phyloP scores from a whole-genome alignment of 495 filamentous ascomycete genomes.

The Chaetomidium leptoderma region DNA sequence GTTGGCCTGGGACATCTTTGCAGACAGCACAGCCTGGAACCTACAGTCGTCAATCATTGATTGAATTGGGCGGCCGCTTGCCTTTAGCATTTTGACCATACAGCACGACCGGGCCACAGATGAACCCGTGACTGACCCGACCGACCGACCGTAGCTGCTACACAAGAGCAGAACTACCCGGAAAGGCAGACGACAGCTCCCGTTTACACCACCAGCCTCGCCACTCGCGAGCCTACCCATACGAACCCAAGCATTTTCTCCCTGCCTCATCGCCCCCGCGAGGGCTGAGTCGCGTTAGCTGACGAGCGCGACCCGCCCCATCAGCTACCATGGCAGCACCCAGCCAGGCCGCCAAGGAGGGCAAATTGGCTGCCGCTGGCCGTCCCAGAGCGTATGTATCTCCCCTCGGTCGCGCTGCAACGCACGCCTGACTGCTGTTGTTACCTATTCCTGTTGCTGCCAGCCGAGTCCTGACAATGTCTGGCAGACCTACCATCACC shows the following conservation, averaged over 20 bases:
- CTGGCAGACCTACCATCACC: slow-evolving; percentile 60
- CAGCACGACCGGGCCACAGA: slow-evolving; percentile 4
- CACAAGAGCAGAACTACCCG: too few species aligned
- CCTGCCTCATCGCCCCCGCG: slow-evolving; percentile 13
- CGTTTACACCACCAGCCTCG: slow-evolving; percentile 7
- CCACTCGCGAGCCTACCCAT: slow-evolving; percentile 10
- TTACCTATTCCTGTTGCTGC: background rate
- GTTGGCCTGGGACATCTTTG: too few species aligned
- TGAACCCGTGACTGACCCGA: slow-evolving; percentile 9
- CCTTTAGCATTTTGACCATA: background rate
- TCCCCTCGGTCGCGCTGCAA: background rate
- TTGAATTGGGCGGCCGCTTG: background rate
- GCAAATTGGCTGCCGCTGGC: slow-evolving; percentile 20
- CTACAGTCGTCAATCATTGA: too few species aligned
- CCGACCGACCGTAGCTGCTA: slow-evolving; percentile 20
- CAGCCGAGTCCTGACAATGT: slow-evolving; percentile 19
- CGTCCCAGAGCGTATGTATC: slow-evolving; percentile 31
- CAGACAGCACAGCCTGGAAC: too few species aligned
- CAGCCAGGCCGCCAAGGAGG: slow-evolving; percentile 16
- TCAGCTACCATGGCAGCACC: slow-evolving; percentile 30
- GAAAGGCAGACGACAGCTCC: slow-evolving; percentile 13
- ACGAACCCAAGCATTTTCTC: background rate
- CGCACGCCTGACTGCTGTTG: slow-evolving; percentile 2
- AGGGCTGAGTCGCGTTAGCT: slow-evolving; percentile 20
- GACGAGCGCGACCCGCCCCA: slow-evolving; percentile 20